Evolutionary conservation across 495 filamentous ascomycete species (phyloP), one percentile per base, ranked within the genome.

Genomic region (Aspergillus asperescens): DNA sequence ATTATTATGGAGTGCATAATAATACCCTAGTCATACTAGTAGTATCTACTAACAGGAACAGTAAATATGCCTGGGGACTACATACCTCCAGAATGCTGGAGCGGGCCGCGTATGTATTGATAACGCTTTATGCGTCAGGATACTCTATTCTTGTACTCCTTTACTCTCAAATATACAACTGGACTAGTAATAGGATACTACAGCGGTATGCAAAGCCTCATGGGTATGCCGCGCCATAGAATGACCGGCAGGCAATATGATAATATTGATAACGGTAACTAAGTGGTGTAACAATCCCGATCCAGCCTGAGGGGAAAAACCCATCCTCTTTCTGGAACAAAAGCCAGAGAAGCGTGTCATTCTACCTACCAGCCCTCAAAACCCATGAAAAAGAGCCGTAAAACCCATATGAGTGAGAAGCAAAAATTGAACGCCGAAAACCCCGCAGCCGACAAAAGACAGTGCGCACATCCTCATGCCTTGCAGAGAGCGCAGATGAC

Each of bases 391-490:
- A 57, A 67, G 53, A 64, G 54, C 58, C 62, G 60, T 56, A 55
- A 62, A 61, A 65, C 60, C 62, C 63, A 60, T 60, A 58, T 59
- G 61, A 63, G 52, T 55, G 35, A 32, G 51, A 52, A 48, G 43
- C 32, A 60, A 59, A 56, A 57, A 63, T 4, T 35, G 58, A 74
- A 74, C 70, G 70, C 70, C 70, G 48, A 54, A 68, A 71, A 72
- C 70, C 71, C 69, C 69, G 65, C 68, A 69, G 64, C 69, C 70
- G 63, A 69, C 58, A 70, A 68, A 63, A 48, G 55, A 68, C 58
- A 68, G 61, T 60, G 65, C 66, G 63, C 67, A 63, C 68, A 64
- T 69, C 67, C 57, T 64, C 58, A 65, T 68, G 65, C 62, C 61
- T 47, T 46, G 51, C 42, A 39, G 13, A 31, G 27, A 10, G 20